Conservation (phyloP, 306 rosid species). For the Alnus rubra region DNA sequence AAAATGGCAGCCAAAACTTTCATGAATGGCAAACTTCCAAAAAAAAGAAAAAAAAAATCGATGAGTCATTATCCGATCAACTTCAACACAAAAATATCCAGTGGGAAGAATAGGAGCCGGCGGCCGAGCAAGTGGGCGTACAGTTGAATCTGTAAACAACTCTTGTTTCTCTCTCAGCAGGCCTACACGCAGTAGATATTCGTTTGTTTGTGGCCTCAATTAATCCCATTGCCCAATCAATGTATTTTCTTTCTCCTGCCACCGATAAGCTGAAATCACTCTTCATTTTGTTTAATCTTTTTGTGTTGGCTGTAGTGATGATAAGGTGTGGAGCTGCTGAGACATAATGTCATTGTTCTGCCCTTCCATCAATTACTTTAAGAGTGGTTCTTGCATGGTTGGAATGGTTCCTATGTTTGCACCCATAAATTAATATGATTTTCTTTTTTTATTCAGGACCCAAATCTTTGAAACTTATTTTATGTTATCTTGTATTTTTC, state of each 20-base stretch:
- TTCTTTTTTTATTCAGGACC: background rate
- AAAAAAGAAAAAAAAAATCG: background rate
- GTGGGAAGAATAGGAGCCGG: background rate
- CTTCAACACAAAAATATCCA: background rate
- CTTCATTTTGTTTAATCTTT: slow-evolving; percentile 1
- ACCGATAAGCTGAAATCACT: slow-evolving; percentile 7
- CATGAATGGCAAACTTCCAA: background rate
- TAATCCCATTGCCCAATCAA: background rate
- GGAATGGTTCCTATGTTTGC: background rate
- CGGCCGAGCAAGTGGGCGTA: background rate
- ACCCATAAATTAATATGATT: too few relatives aligned
- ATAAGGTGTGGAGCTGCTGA: background rate
- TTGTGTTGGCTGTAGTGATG: slow-evolving; percentile 5
- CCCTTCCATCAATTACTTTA: background rate
- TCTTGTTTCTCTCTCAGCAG: background rate
- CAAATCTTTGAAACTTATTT: background rate
- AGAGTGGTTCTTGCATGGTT: background rate
- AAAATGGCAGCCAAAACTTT: background rate
- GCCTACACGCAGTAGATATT: background rate
- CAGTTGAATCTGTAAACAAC: too few relatives aligned
- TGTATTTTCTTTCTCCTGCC: slow-evolving; percentile 14
- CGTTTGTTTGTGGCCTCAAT: slow-evolving; percentile 7
- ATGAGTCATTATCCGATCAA: background rate
- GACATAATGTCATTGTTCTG: background rate
- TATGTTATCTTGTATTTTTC: background rate